Base-by-base conservation (phyloP, 2,329 filamentous ascomycete genomes). In the Pseudogymnoascus sp. region DNA sequence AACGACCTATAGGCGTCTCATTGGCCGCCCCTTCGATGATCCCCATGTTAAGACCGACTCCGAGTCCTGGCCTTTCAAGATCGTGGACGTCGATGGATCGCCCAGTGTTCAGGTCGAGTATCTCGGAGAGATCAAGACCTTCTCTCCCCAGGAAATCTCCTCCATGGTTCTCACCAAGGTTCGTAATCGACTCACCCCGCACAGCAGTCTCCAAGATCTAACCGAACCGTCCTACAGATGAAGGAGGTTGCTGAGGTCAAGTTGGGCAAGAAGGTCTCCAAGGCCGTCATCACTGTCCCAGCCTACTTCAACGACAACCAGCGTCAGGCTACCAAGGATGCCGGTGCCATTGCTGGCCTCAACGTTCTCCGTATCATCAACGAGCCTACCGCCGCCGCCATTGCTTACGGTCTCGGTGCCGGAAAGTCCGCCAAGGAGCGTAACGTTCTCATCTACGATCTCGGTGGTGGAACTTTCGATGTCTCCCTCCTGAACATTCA, bases 251-350 rank as follows among this genome's bases (percentile, higher is more conserved):
- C 95, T 74, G 95, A 99, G 85, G 85, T 84, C 79, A 97, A 99
- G 87, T 88, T 99, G 73, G 95, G 92, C 80, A 96, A 96, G 89
- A 96, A 95, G 84, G 93, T 97, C 74, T 88, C 95, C 82, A 97
- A 97, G 88, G 95, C 95, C 69, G 95, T 99, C 78, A 93, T 99
- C 79, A 99, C 95, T 67, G 95, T 97, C 65, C 95, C 95, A 64
- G 95, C 95, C 77, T 99, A 99, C 87, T 99, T 99, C 91, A 97
- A 97, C 86, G 95, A 99, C 88, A 96, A 96, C 85, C 95, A 99
- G 85, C 90, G 95, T 82, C 95, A 97, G 82, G 91, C 95, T 70
- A 99, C 95, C 82, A 97, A 97, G 89, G 95, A 97, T 76, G 95
- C 95, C 70, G 95, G 95, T 88, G 90, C 93, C 78, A 99, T 99